phyloP scores from a whole-genome alignment of 192 early-diverging fungal species.

The Backusella liffmaniae region DNA sequence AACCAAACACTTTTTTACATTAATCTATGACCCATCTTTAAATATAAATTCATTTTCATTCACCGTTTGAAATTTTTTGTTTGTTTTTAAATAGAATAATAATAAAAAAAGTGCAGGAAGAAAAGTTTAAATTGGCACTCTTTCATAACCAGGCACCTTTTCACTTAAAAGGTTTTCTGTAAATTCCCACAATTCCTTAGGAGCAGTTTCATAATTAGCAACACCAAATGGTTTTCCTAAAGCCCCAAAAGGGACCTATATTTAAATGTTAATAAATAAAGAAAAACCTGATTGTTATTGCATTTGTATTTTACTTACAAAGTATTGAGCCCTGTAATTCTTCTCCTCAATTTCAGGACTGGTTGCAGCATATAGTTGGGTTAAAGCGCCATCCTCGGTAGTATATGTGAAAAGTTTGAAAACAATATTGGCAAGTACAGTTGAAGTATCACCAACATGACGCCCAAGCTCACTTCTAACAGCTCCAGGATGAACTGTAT shows the following conservation, averaged over 20 bases:
- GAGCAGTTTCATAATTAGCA: constrained; percentile 8
- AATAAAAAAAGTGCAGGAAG: not conserved
- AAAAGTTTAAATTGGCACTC: not conserved
- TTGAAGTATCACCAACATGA: not conserved
- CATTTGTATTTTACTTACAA: constrained; percentile 22
- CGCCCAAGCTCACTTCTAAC: constrained; percentile 27
- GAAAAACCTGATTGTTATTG: not conserved
- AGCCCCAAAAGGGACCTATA: constrained; percentile 29
- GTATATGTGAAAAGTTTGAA: constrained; percentile 11
- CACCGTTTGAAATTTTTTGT: not conserved
- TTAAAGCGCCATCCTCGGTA: constrained; percentile 45
- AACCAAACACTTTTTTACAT: too few relatives aligned
- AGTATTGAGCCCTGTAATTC: constrained; percentile 36
- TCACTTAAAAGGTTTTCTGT: constrained; percentile 31
- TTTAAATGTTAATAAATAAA: not conserved
- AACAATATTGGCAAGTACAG: not conserved
- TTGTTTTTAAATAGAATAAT: not conserved
- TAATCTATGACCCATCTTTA: too few relatives aligned
- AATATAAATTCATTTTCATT: too few relatives aligned
- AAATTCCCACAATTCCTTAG: constrained; percentile 29
- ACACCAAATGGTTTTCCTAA: not conserved
- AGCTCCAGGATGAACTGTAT: constrained; percentile 28
- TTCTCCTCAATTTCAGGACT: constrained; percentile 53
- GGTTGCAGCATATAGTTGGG: constrained; percentile 48
- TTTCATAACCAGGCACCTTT: constrained; percentile 28